Base-by-base conservation (phyloP, 768 basidiomycete species). In the Chalciporus chontae region DNA sequence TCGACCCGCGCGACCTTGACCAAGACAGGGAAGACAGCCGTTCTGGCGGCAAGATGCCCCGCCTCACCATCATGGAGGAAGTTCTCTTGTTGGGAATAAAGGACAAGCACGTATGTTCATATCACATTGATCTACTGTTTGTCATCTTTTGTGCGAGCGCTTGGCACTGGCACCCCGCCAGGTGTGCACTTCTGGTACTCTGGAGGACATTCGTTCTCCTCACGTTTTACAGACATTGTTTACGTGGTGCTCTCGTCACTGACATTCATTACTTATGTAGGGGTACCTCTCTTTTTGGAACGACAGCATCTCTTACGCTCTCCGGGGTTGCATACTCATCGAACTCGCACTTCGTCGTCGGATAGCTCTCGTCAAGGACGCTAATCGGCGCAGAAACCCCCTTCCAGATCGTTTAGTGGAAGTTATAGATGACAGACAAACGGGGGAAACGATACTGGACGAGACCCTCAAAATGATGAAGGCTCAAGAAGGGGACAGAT, bases 211-310 rank as follows among this genome's bases (percentile, higher is more conserved):
- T 36, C 15, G 15, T 15, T n/a, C n/a, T n/a, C 15, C n/a, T n/a
- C 15, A 8, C 34, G 15, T 4, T 36, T 36, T 15, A n/a, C 15
- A 15, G 14, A 15, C 15, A 15, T 36, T n/a, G 34, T n/a, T 36
- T 15, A n/a, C 34, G 3, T n/a, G n/a, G 10, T 11, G 10, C 8
- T 13, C 42, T 34, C n/a, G 19, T 55, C 24, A 36, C 57, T 63
- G 40, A 65, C 38, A 41, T 14, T 11, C 38, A 40, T 42, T 31
- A 5, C 9, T 53, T 17, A 7, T 38, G 40, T 58, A 85, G 82
- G 94, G 94, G 31, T 96, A 98, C 69, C 82, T 98, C 34, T 95
- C 93, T 1, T 98, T 98, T 67, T 98, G 95, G 95, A 98, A 98
- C 72, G 95, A 99, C 76, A 98, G 97, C 71, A 99, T 99, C 58